A percentile compares a stretch with the other conserved stretches of the same genome.
These are phyloP conservation scores for Citrus inodora DNA, from an alignment of 345 rosid species.

Conservation along the genomic window DNA sequence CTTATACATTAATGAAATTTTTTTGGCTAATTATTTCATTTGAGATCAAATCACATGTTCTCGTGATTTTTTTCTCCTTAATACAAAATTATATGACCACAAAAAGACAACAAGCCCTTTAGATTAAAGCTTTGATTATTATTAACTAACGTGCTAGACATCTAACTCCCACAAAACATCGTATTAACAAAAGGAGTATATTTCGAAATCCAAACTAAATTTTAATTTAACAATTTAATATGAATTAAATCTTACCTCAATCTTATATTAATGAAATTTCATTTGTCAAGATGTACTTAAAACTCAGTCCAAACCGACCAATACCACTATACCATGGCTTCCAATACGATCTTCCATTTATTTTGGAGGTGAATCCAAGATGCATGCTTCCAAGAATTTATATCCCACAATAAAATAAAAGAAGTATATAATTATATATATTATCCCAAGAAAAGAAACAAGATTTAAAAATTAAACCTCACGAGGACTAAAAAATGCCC, in stretches of 20 bases:
- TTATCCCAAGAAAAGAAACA: too few species aligned
- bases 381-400: conserved; percentile 11
- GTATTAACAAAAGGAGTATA: conserved; percentile 3
- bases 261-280: neutral
- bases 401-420: neutral
- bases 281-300: neutral
- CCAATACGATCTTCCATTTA: neutral
- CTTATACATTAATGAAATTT: too few species aligned
- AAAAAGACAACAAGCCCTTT: neutral
- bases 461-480: too few species aligned
- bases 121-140: neutral
- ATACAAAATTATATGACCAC: neutral
- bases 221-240: neutral
- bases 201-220: conserved; percentile 15
- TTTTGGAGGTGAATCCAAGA: neutral
- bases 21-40: neutral
- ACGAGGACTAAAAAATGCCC: neutral
- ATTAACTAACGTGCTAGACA: neutral
- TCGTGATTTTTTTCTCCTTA: rapidly evolving
- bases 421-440: too few species aligned
- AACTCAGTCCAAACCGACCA: neutral
- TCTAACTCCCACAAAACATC: neutral
- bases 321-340: neutral
- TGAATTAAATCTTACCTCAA: neutral
- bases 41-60: neutral